Conservation (phyloP, 768 basidiomycete genomes). For the Gloeopeniophorella convolvens region DNA sequence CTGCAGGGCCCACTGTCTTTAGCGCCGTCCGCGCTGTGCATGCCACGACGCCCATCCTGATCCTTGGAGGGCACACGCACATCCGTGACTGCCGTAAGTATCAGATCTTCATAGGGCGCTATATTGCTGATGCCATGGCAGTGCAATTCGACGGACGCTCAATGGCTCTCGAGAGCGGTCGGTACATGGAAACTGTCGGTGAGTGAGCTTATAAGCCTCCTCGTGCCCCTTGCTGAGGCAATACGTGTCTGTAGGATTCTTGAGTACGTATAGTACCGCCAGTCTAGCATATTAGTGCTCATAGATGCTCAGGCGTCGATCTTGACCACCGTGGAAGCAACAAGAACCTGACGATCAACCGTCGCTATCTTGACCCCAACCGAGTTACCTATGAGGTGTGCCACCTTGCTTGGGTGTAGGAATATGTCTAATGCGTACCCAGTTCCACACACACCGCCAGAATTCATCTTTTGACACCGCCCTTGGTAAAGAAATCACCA, state of each 20-base stretch:
- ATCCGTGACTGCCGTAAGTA: slow-evolving; percentile 70
- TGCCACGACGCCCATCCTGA: slow-evolving; percentile 68
- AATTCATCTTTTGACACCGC: slow-evolving; percentile 56
- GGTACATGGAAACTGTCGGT: slow-evolving; percentile 94
- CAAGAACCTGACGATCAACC: slow-evolving; percentile 52
- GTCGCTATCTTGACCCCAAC: slow-evolving; percentile 78
- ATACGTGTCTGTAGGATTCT: slow-evolving; percentile 41
- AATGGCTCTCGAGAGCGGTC: slow-evolving; percentile 75
- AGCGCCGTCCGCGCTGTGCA: slow-evolving; percentile 69
- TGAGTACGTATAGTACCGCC: slow-evolving; percentile 40
- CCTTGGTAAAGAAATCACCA: slow-evolving; percentile 45
- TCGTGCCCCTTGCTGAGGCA: too few relatives aligned
- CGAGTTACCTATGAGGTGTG: slow-evolving; percentile 67
- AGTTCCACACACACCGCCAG: slow-evolving; percentile 62
- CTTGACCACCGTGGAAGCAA: slow-evolving; percentile 35
- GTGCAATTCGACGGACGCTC: slow-evolving; percentile 67
- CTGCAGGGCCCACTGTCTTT: slow-evolving; percentile 62
- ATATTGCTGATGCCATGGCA: slow-evolving; percentile 19
- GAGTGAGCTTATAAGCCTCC: slow-evolving; percentile 17
- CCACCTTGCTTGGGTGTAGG: not conserved
- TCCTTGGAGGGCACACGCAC: slow-evolving; percentile 79
- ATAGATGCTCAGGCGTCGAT: slow-evolving; percentile 37
- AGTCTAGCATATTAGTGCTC: not conserved
- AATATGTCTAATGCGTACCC: not conserved
- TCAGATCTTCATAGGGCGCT: not conserved